Percentiles rank a stretch among this genome's conserved stretches.
These are phyloP conservation scores for Tulasnella sp. DNA, from an alignment of 768 basidiomycete species.

Conservation along the genomic window DNA sequence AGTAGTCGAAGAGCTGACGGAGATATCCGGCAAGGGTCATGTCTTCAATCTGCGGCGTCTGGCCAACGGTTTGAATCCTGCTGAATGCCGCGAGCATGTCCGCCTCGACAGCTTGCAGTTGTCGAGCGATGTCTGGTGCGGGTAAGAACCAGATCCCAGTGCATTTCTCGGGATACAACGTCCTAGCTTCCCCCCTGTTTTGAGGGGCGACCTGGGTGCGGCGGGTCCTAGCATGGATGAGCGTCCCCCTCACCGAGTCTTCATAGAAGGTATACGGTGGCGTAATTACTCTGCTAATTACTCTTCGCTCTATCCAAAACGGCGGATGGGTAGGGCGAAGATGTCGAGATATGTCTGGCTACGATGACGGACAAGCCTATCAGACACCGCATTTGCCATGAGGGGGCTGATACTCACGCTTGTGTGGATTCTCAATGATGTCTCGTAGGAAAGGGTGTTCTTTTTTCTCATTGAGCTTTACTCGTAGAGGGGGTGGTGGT, in stretches of 20 bases:
- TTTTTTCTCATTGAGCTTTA: neutral
- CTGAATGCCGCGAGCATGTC: neutral
- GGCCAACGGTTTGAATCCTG: neutral
- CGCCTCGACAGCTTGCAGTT: neutral
- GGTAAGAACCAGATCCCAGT: neutral
- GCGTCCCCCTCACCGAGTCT: neutral
- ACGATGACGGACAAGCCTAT: neutral
- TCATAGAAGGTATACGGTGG: neutral
- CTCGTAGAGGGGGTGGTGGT: neutral
- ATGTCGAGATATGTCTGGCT: neutral
- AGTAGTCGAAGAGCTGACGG: neutral
- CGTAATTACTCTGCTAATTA: neutral
- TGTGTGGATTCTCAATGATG: neutral
- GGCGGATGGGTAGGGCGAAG: neutral
- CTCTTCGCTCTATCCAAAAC: neutral
- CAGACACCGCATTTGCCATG: neutral
- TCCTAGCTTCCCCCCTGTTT: neutral
- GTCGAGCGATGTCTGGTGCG: neutral
- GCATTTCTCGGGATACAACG: neutral
- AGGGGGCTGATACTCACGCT: neutral
- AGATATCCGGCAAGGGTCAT: neutral
- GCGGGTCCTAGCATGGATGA: neutral
- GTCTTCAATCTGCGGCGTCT: neutral
- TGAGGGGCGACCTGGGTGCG: neutral
- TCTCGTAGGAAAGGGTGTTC: neutral